These are phyloP conservation scores for Phaffomyces thermotolerans DNA, from an alignment of 805 yeast species.

Conservation along the genomic window DNA sequence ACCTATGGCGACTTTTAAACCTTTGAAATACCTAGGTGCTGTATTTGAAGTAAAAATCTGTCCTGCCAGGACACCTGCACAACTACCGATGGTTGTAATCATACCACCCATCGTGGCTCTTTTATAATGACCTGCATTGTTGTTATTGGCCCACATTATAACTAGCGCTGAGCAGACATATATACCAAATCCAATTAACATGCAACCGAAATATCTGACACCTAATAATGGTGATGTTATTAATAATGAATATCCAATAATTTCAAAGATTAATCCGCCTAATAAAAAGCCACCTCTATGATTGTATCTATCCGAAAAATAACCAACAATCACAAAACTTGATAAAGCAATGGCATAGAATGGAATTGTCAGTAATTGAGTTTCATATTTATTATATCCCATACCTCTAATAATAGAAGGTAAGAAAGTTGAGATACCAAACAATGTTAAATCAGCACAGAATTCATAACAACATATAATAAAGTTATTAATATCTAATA, in stretches of 20 bases:
- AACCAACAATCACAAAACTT: conserved; percentile 26
- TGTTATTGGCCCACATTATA: conserved; percentile 35
- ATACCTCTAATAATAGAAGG: conserved; percentile 38
- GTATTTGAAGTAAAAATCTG: conserved; percentile 30
- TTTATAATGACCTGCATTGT: conserved; percentile 32
- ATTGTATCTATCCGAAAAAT: conserved; percentile 24
- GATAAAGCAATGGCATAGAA: conserved; percentile 31
- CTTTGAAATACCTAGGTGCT: conserved; percentile 33
- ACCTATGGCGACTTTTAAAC: conserved; percentile 21
- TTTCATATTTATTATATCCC: conserved; percentile 34
- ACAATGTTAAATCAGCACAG: conserved; percentile 35
- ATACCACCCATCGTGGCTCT: conserved; percentile 34
- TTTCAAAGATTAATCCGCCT: conserved; percentile 27
- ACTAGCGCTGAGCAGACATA: conserved; percentile 33
- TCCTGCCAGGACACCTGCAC: conserved; percentile 32
- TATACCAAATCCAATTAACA: conserved; percentile 32
- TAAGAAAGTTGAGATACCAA: conserved; percentile 39
- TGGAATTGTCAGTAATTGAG: conserved; percentile 40
- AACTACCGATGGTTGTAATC: conserved; percentile 29
- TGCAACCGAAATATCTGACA: conserved; percentile 33
- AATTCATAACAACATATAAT: conserved; percentile 34
- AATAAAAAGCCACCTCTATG: conserved; percentile 31
- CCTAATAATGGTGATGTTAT: conserved; percentile 27
- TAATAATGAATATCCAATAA: conserved; percentile 28
- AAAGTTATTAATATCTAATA: conserved; percentile 31